A percentile compares a stretch with the other conserved stretches of the same genome.
These are phyloP conservation scores for Chenopodium quinoa DNA, from an alignment of 148 eudicot genomes.

Conservation along the genomic window DNA sequence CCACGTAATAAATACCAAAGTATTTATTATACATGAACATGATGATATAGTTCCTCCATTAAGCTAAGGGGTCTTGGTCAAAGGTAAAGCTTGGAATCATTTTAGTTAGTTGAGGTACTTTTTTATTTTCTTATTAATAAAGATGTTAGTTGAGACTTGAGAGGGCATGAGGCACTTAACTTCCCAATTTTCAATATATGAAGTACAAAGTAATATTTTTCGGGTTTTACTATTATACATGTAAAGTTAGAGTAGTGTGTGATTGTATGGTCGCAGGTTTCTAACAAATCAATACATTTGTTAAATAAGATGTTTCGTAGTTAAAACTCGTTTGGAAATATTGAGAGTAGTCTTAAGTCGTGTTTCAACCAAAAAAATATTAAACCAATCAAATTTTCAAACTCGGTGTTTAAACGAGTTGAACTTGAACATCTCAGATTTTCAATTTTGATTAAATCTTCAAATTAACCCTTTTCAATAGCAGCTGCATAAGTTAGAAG, in stretches of 20 bases:
- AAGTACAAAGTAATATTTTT: not conserved
- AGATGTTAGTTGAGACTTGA: constrained; percentile 5
- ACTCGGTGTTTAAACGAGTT: not conserved
- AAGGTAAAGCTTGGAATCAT: constrained; percentile 17
- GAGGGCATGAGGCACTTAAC: not conserved
- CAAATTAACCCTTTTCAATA: too few relatives aligned
- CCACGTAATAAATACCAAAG: constrained; percentile 7
- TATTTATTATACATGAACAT: too few relatives aligned
- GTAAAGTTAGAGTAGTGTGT: too few relatives aligned
- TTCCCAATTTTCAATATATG: not conserved
- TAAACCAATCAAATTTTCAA: not conserved
- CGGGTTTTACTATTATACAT: not conserved
- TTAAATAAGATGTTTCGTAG: not conserved
- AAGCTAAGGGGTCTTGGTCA: constrained; percentile 4
- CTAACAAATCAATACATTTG: too few relatives aligned
- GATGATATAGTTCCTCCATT: constrained; percentile 4
- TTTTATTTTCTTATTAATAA: too few relatives aligned
- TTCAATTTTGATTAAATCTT: too few relatives aligned
- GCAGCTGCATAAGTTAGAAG: too few relatives aligned
- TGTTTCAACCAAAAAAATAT: not conserved
- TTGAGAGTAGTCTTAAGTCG: too few relatives aligned
- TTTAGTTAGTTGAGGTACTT: constrained; percentile 16
- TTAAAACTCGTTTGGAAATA: not conserved
- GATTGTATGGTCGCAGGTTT: too few relatives aligned
- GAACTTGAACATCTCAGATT: too few relatives aligned